Base-by-base conservation (phyloP, 352 stramenopile species). In the Globisporangium cederbergense region DNA sequence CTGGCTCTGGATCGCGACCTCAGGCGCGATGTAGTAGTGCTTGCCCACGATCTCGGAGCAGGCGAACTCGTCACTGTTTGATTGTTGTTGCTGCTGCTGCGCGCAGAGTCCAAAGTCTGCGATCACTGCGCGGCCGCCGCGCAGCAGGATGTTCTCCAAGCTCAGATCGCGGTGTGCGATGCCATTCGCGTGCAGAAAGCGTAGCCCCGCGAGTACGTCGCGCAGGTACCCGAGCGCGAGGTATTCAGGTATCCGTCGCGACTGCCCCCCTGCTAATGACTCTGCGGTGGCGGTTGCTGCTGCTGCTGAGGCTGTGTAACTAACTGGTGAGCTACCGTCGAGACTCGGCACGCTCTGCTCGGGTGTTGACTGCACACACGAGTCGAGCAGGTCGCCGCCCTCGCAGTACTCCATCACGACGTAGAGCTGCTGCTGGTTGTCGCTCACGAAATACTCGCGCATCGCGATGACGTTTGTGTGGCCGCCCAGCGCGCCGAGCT, bases 1-100 rank as follows among this genome's bases (percentile, higher is more conserved):
- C 36, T 78, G 66, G 22, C 14, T 47, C 76, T 88, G 43, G 13
- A 71, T 70, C 40, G 95, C 82, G 52, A 98, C 86, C 76, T 99
- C 96, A 1, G 96, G 96, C n/a, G 92, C 93, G 91, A 99, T 99
- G 73, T 98, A 99, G 66, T 98, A 98, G 57, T 94, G 86, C 70
- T 98, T 98, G 46, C 96, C 96, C 72, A 90, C 83, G 51, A 67
- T 78, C 51, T 88, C 80, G 18, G 75, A 61, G 50, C 82, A 89
- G 22, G 60, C 50, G 87, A 90, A 80, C 78, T 50, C 58, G 62
- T 75, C 61, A 40, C 30, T 9, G 20, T n/a, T 47, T 4, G 32
- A 25, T 34, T 58, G 34, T 4, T 83, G 64, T 70, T 84, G 76
- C 89, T 88, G 64, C 71, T 84, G 76, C 89, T 88, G 51, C 6